Base-by-base conservation (phyloP, 352 stramenopile genomes). In the Pythium guiyangense region DNA sequence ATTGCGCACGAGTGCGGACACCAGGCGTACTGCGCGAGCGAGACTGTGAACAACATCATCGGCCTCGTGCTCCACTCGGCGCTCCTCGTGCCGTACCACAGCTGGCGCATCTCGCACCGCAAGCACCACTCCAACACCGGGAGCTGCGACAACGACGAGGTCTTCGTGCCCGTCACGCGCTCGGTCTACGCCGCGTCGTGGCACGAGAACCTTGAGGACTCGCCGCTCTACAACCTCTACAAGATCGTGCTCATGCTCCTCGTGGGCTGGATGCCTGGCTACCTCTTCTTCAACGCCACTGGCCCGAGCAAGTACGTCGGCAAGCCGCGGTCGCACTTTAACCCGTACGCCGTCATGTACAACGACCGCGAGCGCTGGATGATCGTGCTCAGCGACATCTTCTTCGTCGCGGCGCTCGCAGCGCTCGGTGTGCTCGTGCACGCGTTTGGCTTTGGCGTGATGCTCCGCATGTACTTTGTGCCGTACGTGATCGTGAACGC, bases 81-180 rank as follows among this genome's bases (percentile, higher is more conserved):
- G 31, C 77, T 99, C 39, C 83, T 99, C 34, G 96, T 99, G 61
- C 97, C 97, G 10, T 99, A 99, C 90, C 97, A 98, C 87, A 97
- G 88, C 53, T 99, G 97, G 97, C 89, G 97, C 63, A 90, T 97
- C 69, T 97, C 89, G 43, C 96, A 98, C 81, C 94, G 92, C 46
- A 86, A 97, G 42, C 94, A 98, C 77, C 96, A 98, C 79, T 98
- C 97, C 52, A 94, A 98, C 79, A 96, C 97, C 46, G 92, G 88
- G 27, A 93, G 74, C 60, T 96, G 85, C 67, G 92, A 98, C 63
- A 97, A 99, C 73, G 97, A 98, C 68, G 96, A 99, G 75, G 96
- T 97, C n/a, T 98, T 99, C 62, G 86, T 97, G 51, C 96, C 97
- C 1, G 80, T 92, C 35, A 96, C 80, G 15, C 79, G 76, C 31